Conservation (phyloP, 163 green algal species). For the Scenedesmus sp. region DNA sequence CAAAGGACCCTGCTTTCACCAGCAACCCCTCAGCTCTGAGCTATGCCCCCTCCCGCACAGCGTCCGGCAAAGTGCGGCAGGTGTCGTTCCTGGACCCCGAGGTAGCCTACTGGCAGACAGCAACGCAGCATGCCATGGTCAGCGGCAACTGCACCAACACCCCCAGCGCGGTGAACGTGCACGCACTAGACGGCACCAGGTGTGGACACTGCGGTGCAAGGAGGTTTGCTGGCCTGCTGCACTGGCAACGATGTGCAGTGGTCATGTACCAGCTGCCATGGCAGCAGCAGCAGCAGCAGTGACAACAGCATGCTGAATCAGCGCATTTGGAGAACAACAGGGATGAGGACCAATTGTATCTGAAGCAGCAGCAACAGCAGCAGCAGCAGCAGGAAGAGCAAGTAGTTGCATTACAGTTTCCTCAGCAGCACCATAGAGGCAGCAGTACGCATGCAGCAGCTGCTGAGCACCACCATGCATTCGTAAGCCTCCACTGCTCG, state of each 20-base stretch:
- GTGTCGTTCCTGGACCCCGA: conserved; percentile 83
- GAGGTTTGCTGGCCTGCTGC: neutral
- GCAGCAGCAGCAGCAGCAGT: neutral
- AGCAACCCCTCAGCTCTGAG: conserved; percentile 63
- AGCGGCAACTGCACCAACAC: conserved; percentile 42
- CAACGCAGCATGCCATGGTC: conserved; percentile 38
- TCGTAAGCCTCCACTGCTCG: conserved; percentile 56
- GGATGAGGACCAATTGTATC: neutral
- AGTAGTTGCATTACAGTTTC: neutral
- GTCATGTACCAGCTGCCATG: neutral
- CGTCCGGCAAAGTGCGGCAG: conserved; percentile 44
- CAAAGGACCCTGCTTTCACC: conserved; percentile 63
- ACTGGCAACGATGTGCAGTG: neutral
- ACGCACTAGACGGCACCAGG: conserved; percentile 52
- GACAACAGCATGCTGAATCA: neutral
- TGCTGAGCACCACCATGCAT: neutral
- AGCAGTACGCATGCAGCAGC: neutral
- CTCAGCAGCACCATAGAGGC: neutral
- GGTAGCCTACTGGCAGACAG: conserved; percentile 58
- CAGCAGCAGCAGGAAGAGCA: neutral
- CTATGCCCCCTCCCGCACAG: conserved; percentile 4
- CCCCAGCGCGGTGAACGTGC: conserved; percentile 33
- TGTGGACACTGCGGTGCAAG: neutral
- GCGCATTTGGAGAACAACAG: too few species aligned
- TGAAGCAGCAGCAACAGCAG: neutral